A percentile compares a stretch with the other conserved stretches of the same genome.
phyloP scores from a whole-genome alignment of 495 filamentous ascomycete species.

The Xylaria bambusicola region DNA sequence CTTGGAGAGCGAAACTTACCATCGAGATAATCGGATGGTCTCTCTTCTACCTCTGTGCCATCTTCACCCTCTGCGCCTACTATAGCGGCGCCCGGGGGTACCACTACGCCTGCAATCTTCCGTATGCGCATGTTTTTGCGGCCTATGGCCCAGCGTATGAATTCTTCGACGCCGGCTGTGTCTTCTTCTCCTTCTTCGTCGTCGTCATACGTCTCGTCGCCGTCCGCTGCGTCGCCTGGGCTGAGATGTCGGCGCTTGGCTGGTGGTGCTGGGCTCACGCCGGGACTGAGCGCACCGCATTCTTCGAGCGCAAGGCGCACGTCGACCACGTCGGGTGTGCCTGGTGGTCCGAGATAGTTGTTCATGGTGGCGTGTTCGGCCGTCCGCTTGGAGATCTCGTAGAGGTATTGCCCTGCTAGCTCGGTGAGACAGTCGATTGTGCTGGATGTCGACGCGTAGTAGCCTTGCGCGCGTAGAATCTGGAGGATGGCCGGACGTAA shows the following conservation, averaged over 20 bases:
- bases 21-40: constrained; percentile 69
- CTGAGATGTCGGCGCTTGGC: constrained; percentile 29
- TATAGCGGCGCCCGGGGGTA: constrained; percentile 30
- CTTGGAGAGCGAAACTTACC: too few relatives aligned
- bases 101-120: constrained; percentile 58
- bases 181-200: constrained; percentile 56
- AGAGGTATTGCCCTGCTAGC: constrained; percentile 71
- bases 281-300: constrained; percentile 66
- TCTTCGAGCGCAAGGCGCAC: constrained; percentile 81
- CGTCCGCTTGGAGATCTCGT: constrained; percentile 64
- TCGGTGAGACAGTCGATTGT: constrained; percentile 80
- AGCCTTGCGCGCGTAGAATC: constrained; percentile 84
- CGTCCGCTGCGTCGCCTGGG: constrained; percentile 37
- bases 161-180: constrained; percentile 68
- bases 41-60: constrained; percentile 36
- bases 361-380: constrained; percentile 58
- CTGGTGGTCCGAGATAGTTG: constrained; percentile 31
- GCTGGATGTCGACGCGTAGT: constrained; percentile 70
- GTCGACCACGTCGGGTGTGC: constrained; percentile 63
- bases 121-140: constrained; percentile 68
- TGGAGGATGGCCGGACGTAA: constrained; percentile 80
- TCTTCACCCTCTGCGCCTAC: constrained; percentile 21
- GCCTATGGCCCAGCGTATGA: constrained; percentile 73
- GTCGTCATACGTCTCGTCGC: constrained; percentile 53
- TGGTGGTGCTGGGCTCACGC: constrained; percentile 22